phyloP scores from a whole-genome alignment of 768 basidiomycete species.

The Gloeostereum incarnatum region DNA sequence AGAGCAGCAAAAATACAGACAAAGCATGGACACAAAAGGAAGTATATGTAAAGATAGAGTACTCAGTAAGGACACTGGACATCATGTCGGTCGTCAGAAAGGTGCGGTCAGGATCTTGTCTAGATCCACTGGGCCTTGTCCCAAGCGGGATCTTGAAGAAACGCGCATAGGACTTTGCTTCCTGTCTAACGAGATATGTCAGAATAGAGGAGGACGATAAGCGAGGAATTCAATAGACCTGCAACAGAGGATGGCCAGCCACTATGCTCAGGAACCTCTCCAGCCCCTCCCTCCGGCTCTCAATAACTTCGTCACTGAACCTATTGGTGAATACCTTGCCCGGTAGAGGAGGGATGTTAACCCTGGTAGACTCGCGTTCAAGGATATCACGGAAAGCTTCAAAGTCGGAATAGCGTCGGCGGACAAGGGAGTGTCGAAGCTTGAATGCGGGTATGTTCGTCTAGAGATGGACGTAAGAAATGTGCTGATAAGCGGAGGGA shows the following conservation, averaged over 20 bases:
- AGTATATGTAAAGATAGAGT: too few species aligned
- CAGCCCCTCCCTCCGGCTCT: slow-evolving; percentile 81
- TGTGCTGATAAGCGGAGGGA: slow-evolving; percentile 1
- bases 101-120: too few species aligned
- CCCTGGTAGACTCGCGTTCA: slow-evolving; percentile 92
- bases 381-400: slow-evolving; percentile 97
- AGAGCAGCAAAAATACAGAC: too few species aligned
- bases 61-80: too few species aligned
- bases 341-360: slow-evolving; percentile 95
- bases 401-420: slow-evolving; percentile 87
- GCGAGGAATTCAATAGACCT: slow-evolving; percentile 43
- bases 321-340: slow-evolving; percentile 98
- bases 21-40: too few species aligned
- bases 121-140: slow-evolving; percentile 73
- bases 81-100: too few species aligned
- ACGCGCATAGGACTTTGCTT: slow-evolving; percentile 92
- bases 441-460: slow-evolving; percentile 99
- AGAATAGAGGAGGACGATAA: not conserved
- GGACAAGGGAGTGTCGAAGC: slow-evolving; percentile 83
- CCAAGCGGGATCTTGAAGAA: slow-evolving; percentile 93
- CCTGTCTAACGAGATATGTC: slow-evolving; percentile 57
- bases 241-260: slow-evolving; percentile 92
- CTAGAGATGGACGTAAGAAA: slow-evolving; percentile 25
- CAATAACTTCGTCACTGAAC: slow-evolving; percentile 97
- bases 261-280: slow-evolving; percentile 95